Evolutionary conservation across 2,329 filamentous ascomycete genomes (phyloP).

Genomic region (Aspergillus fumigatiaffinis): DNA sequence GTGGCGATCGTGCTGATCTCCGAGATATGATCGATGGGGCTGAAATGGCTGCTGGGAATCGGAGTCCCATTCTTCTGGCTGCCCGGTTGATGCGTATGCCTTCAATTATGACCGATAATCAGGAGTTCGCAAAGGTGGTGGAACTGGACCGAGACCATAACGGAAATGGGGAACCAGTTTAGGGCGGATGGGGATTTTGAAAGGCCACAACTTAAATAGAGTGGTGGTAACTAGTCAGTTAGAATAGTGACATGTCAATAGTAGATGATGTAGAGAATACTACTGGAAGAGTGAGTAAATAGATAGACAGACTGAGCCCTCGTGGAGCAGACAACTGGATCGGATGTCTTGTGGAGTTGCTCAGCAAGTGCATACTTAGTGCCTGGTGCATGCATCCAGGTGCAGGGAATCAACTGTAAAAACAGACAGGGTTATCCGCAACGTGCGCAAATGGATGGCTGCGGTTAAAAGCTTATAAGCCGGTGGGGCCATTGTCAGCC

Average conservation of each 20-base stretch:
- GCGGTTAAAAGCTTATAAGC: constrained; percentile 9
- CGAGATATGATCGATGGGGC: constrained; percentile 10
- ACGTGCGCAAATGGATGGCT: constrained; percentile 23
- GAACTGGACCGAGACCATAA: not conserved
- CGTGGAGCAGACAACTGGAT: not conserved
- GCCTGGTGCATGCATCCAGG: too few species aligned
- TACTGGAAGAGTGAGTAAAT: not conserved
- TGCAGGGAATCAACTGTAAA: too few species aligned
- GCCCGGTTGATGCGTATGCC: not conserved
- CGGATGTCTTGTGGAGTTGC: not conserved
- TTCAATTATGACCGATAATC: not conserved
- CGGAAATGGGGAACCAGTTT: not conserved
- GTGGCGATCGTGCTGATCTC: constrained; percentile 21
- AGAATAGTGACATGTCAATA: not conserved
- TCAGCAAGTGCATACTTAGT: not conserved
- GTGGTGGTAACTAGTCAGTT: not conserved
- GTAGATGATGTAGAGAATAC: not conserved
- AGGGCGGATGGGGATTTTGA: not conserved
- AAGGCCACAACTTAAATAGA: not conserved
- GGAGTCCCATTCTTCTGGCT: constrained; percentile 3
- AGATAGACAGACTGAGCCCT: not conserved
- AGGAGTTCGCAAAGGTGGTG: not conserved
- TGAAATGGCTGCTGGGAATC: constrained; percentile 8
- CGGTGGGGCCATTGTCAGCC: constrained; percentile 2
- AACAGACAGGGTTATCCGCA: constrained; percentile 4